These are phyloP conservation scores for Saksenaea oblongispora DNA, from an alignment of 371 early-diverging fungal genomes.

Conservation along the genomic window DNA sequence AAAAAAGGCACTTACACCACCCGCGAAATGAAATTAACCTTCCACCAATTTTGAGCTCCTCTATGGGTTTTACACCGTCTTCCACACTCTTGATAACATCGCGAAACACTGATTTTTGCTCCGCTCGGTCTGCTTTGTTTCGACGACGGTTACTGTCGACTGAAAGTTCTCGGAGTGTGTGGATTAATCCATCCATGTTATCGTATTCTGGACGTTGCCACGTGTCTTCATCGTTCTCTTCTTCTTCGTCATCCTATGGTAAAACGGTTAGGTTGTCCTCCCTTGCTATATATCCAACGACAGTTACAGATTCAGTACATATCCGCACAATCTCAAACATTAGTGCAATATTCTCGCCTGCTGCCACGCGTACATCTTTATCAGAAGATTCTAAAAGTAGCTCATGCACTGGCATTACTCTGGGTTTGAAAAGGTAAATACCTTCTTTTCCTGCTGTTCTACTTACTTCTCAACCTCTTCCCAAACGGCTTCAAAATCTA, in stretches of 20 bases:
- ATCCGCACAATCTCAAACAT: slow-evolving; percentile 58
- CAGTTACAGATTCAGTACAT: slow-evolving; percentile 7
- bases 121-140: slow-evolving; percentile 61
- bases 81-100: slow-evolving; percentile 74
- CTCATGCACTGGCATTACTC: slow-evolving; percentile 49
- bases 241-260: slow-evolving; percentile 28
- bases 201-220: slow-evolving; percentile 47
- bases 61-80: slow-evolving; percentile 45
- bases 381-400: slow-evolving; percentile 60
- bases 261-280: neutral
- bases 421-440: slow-evolving; percentile 7
- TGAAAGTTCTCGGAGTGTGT: slow-evolving; percentile 54
- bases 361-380: slow-evolving; percentile 72
- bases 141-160: slow-evolving; percentile 63
- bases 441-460: neutral
- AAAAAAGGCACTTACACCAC: slow-evolving; percentile 36
- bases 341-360: slow-evolving; percentile 78
- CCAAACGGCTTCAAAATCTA: slow-evolving; percentile 38
- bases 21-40: slow-evolving; percentile 43
- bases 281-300: neutral
- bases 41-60: slow-evolving; percentile 52
- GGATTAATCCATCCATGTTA: slow-evolving; percentile 60
- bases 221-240: slow-evolving; percentile 40
- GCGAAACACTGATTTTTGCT: slow-evolving; percentile 69
- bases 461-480: slow-evolving; percentile 56